Conservation (phyloP, 805 yeast species). For the Helenozyma baotianmanensis region DNA sequence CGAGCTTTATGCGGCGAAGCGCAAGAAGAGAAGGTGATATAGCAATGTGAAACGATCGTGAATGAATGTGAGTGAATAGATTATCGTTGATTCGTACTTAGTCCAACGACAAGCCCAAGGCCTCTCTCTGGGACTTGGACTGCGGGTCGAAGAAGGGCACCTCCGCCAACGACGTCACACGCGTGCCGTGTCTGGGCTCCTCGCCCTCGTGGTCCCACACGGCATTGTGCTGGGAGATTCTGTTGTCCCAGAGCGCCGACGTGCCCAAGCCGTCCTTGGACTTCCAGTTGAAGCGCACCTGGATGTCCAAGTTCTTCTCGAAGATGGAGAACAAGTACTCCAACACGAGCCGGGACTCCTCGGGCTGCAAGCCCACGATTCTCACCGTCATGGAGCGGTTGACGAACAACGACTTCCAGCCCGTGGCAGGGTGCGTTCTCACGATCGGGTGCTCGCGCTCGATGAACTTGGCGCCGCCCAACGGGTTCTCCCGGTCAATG, state of each 20-base stretch:
- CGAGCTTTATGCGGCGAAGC: slow-evolving; percentile 5
- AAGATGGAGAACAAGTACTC: slow-evolving; percentile 13
- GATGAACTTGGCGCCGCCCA: slow-evolving; percentile 24
- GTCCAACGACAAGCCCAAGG: slow-evolving; percentile 36
- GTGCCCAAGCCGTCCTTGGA: slow-evolving; percentile 37
- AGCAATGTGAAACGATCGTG: too few relatives aligned
- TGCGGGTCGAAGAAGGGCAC: slow-evolving; percentile 46
- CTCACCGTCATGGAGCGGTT: slow-evolving; percentile 28
- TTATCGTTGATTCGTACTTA: too few relatives aligned
- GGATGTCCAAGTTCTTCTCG: slow-evolving; percentile 45
- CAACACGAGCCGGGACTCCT: slow-evolving; percentile 17
- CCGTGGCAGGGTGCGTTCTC: slow-evolving; percentile 32
- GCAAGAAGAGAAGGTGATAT: too few relatives aligned
- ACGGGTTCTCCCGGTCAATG: slow-evolving; percentile 31
- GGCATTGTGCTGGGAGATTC: slow-evolving; percentile 51
- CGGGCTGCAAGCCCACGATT: slow-evolving; percentile 27
- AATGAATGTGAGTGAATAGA: too few relatives aligned
- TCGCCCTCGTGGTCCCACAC: slow-evolving; percentile 46
- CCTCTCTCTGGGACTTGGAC: slow-evolving; percentile 51
- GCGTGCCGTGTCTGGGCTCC: slow-evolving; percentile 34
- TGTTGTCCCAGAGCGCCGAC: slow-evolving; percentile 58
- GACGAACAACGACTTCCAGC: slow-evolving; percentile 29
- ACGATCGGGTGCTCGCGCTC: slow-evolving; percentile 29
- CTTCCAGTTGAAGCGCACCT: slow-evolving; percentile 23
- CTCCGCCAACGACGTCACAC: slow-evolving; percentile 49